Conservation (phyloP, 352 stramenopile species). For the Pythium sp. region DNA sequence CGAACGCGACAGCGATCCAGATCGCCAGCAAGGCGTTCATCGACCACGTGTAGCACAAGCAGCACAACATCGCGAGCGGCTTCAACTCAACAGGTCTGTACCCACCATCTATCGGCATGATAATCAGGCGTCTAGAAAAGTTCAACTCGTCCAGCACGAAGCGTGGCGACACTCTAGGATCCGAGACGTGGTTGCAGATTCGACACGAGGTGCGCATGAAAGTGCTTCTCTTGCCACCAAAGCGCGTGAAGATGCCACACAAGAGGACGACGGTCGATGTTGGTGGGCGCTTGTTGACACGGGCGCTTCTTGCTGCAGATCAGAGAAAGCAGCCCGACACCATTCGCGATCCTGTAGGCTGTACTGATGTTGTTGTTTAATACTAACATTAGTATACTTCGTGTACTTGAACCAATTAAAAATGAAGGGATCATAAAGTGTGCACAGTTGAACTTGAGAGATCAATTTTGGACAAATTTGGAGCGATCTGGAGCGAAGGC, state of each 20-base stretch:
- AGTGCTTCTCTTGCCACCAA: conserved; percentile 4
- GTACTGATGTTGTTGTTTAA: background rate
- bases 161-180: conserved; percentile 5
- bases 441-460: conserved; percentile 1
- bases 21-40: conserved; percentile 10
- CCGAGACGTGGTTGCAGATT: conserved; percentile 13
- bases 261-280: conserved; percentile 8
- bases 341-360: too few species aligned
- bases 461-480: conserved; percentile 1
- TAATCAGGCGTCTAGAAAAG: conserved; percentile 7
- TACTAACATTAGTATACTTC: too few species aligned
- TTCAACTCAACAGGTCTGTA: conserved; percentile 10
- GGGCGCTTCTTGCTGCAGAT: background rate
- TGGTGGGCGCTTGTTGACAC: background rate
- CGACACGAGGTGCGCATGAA: conserved; percentile 5
- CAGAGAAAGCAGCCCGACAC: too few species aligned
- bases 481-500: background rate
- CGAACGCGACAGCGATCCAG: conserved; percentile 3
- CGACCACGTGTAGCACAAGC: conserved; percentile 8
- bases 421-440: background rate
- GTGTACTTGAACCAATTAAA: too few species aligned
- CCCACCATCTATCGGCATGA: conserved; percentile 12
- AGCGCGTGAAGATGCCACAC: background rate
- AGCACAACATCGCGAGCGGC: conserved; percentile 12
- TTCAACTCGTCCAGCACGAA: conserved; percentile 5